A percentile compares a stretch with the other conserved stretches of the same genome.
These are phyloP conservation scores for Lasiodiplodia hormozganensis DNA, from an alignment of 2,329 filamentous ascomycete species.

Conservation along the genomic window DNA sequence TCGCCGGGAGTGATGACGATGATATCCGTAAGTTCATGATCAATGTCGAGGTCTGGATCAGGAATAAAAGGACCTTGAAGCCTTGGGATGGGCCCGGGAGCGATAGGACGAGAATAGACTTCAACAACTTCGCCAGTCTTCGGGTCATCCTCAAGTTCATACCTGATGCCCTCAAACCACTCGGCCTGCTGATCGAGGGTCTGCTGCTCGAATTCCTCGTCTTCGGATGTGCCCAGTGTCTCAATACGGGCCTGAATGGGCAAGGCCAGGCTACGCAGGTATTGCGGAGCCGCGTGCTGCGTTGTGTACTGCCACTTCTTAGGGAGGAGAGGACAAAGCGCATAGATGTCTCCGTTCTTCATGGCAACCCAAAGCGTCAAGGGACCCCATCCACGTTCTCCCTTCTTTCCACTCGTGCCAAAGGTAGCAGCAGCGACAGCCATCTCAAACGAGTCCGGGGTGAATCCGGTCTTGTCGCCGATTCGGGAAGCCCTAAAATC, in stretches of 20 bases:
- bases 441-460: conserved; percentile 90
- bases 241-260: conserved; percentile 55
- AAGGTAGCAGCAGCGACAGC: conserved; percentile 91
- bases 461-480: conserved; percentile 80
- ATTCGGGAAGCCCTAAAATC: conserved; percentile 80
- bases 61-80: conserved; percentile 68
- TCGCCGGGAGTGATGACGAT: conserved; percentile 57
- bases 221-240: conserved; percentile 48
- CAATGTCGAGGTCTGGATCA: conserved; percentile 56
- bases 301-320: conserved; percentile 74
- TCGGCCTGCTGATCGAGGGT: conserved; percentile 62
- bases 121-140: conserved; percentile 59
- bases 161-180: conserved; percentile 59
- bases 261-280: conserved; percentile 27
- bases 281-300: conserved; percentile 32
- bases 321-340: conserved; percentile 87
- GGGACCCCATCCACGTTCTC: conserved; percentile 78
- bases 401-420: conserved; percentile 69
- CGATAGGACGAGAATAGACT: conserved; percentile 62
- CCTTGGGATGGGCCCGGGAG: conserved; percentile 62
- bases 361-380: conserved; percentile 99
- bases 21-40: conserved; percentile 67
- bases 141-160: conserved; percentile 56
- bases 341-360: conserved; percentile 90
- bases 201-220: conserved; percentile 48